Evolutionary conservation across 2,329 filamentous ascomycete genomes (phyloP), one percentile per base, ranked within the genome.

Genomic region (Colletotrichum theobromicola): DNA sequence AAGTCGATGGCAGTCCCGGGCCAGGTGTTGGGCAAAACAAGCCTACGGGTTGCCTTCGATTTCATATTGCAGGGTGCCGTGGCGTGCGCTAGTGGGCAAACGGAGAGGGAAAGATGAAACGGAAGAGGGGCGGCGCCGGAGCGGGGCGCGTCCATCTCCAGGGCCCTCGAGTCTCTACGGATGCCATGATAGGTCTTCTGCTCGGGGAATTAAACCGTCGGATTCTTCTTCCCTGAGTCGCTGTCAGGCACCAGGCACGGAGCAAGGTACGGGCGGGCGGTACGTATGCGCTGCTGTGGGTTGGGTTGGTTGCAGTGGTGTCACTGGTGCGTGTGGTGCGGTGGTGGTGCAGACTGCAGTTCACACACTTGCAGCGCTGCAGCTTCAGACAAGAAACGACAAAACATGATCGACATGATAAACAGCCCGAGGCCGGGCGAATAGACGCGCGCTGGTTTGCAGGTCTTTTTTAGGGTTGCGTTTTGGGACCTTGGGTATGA

Each of bases 51-150:
- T 35, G 26, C 32, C 58, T 34, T 26, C 30, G 42, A 65, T 64
- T 35, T 58, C 50, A 58, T 68, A 75, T 75, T 75, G 73, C 73
- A 75, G 73, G 73, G 67, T 53, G 67, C 30, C 34, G 72, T 75
- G 73, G 73, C 73, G 62, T 75, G 70, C 73, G 46, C 60, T 75
- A 73, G 73, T 32, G 63, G 64, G 64, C 26, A 73, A 75, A 64
- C 70, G 73, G 64, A 21, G 70, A 72, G 32, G 63, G 60, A 32
- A 73, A 73, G 12, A 73, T 75, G 73, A 75, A 75, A 75, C 73
- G 50, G 60, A 73, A 24, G 73, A 61, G 61, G 42, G 61, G 67
- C 58, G 42, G 42, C 34, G 55, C 69, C 62, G 63, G 72, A 57
- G 67, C 37, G 62, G 62, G 61, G 34, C 37, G 30, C 30, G 30